A percentile compares a stretch with the other conserved stretches of the same genome.
Evolutionary conservation across 2,329 filamentous ascomycete species (phyloP).

Genomic region (Penicillium sp.): DNA sequence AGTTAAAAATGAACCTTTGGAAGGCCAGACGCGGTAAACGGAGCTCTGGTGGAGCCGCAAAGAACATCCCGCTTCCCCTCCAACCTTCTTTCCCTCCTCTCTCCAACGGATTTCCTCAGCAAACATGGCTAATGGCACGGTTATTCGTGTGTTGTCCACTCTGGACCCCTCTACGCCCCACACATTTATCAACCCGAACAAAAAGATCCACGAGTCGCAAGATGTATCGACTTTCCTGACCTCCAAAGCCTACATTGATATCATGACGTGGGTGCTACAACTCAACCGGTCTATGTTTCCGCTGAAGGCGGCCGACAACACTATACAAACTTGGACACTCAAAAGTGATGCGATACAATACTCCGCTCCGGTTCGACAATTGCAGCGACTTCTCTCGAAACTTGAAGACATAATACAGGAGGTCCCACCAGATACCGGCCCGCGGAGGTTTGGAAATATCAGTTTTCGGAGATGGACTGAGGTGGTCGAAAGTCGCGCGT

Average conservation of each 20-base stretch:
- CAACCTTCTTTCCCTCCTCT: conserved; percentile 1
- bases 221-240: conserved; percentile 74
- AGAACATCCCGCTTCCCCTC: conserved; percentile 12
- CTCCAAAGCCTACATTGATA: conserved; percentile 75
- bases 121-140: conserved; percentile 17
- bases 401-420: conserved; percentile 63
- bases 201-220: conserved; percentile 73
- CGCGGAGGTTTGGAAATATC: conserved; percentile 81
- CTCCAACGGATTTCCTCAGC: not conserved
- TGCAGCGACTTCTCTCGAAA: conserved; percentile 58
- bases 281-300: conserved; percentile 82
- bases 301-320: conserved; percentile 39
- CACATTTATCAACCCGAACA: conserved; percentile 59
- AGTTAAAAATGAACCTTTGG: not conserved
- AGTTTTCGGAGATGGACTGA: conserved; percentile 79
- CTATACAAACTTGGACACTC: conserved; percentile 44
- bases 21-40: not conserved
- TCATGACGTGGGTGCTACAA: conserved; percentile 79
- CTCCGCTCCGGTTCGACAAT: conserved; percentile 52
- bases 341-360: conserved; percentile 37
- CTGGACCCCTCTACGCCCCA: conserved; percentile 46
- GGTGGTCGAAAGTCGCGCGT: conserved; percentile 54
- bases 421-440: conserved; percentile 74
- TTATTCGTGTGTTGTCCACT: conserved; percentile 33
- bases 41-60: conserved; percentile 6